Evolutionary conservation across 169 alveolate genomes (phyloP), one percentile per base, ranked within the genome.

Genomic region (Miamiensis avidus): DNA sequence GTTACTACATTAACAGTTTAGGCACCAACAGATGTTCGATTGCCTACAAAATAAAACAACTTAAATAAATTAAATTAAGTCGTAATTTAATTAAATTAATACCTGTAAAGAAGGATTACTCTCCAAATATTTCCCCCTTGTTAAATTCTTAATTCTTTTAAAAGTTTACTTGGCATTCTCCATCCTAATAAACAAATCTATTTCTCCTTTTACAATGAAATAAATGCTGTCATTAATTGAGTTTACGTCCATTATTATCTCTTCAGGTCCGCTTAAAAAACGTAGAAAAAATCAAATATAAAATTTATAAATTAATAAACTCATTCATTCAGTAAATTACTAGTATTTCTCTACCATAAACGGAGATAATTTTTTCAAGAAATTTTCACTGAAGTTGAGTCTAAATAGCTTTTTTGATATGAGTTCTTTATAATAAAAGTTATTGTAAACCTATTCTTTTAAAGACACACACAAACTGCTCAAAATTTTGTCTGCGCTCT

Each of bases 231-330:
- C 29, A 25, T 78, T 25, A 30, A 0, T 78, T 33, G 32, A 69
- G 20, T 33, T 27, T 34, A 33, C 83, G 34, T 78, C 29, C 1
- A 33, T 33, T 25, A 78, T 34, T 27, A 78, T 78, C 29, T 78
- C 83, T 78, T 78, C 83, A 33, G 83, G 83, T 0, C 83, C 83
- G 20, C n/a, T n/a, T n/a, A n/a, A n/a, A n/a, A n/a, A n/a, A n/a
- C n/a, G n/a, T n/a, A n/a, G n/a, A n/a, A n/a, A n/a, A n/a, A n/a
- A n/a, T n/a, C n/a, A n/a, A n/a, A n/a, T n/a, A n/a, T n/a, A n/a
- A n/a, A n/a, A n/a, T n/a, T n/a, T n/a, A n/a, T n/a, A n/a, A n/a
- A n/a, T n/a, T n/a, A n/a, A n/a, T n/a, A n/a, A n/a, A n/a, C n/a
- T n/a, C n/a, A n/a, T n/a, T n/a, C n/a, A n/a, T n/a, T n/a, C n/a